Evolutionary conservation across 495 filamentous ascomycete genomes (phyloP).

Genomic region (Bryoglossum gracile): DNA sequence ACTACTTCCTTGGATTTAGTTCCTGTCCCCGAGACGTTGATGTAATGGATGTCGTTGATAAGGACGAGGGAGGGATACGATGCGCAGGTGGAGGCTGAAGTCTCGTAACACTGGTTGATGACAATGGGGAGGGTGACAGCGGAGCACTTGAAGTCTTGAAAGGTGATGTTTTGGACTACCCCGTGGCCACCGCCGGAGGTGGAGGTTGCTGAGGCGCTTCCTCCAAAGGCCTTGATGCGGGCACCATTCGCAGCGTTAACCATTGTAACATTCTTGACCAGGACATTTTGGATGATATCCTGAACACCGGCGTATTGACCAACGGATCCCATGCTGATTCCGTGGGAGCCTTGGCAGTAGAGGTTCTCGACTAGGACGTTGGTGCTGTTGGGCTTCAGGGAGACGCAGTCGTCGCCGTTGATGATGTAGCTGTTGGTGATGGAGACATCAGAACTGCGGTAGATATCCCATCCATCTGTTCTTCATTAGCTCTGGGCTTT

Average conservation of each 20-base stretch:
- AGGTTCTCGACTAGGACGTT: conserved; percentile 51
- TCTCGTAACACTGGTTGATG: conserved; percentile 7
- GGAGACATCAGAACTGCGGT: conserved; percentile 22
- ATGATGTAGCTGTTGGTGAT: conserved; percentile 46
- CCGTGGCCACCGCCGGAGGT: conserved; percentile 42
- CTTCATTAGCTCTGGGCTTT: neutral
- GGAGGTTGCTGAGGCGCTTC: neutral
- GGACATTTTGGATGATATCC: conserved; percentile 46
- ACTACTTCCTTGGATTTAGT: conserved; percentile 8
- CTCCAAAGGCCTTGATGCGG: conserved; percentile 49
- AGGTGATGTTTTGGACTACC: conserved; percentile 51
- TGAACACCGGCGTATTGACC: conserved; percentile 47
- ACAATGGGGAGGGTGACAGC: conserved; percentile 3
- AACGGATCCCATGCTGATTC: conserved; percentile 51
- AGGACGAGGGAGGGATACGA: conserved; percentile 3
- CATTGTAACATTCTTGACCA: conserved; percentile 49
- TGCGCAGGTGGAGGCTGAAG: neutral
- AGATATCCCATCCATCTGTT: conserved; percentile 6
- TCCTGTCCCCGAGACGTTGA: conserved; percentile 4
- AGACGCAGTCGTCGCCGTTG: conserved; percentile 55
- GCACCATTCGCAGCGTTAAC: conserved; percentile 49
- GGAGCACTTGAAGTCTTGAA: conserved; percentile 5
- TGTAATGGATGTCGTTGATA: conserved; percentile 10
- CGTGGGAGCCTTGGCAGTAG: conserved; percentile 53
- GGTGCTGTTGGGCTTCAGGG: conserved; percentile 50